Conservation (phyloP, 2,329 filamentous ascomycete species). For the Diplodia mutila region DNA sequence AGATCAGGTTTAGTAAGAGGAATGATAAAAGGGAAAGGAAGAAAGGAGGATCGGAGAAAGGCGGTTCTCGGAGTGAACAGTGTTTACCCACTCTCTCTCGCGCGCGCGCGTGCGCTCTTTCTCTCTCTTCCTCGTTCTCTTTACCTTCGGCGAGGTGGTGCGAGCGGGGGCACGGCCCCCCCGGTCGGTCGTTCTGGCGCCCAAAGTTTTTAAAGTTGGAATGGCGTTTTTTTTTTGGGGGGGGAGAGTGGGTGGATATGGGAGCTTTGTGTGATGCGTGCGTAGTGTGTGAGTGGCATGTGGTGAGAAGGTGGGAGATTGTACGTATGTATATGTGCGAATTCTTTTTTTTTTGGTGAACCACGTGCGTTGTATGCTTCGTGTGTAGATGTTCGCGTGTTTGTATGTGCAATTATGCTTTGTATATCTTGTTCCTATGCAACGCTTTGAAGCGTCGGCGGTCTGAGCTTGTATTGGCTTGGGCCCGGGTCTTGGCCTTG, state of each 20-base stretch:
- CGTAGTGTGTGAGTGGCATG: not conserved
- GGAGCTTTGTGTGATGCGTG: not conserved
- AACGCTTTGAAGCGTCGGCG: not conserved
- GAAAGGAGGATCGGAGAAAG: not conserved
- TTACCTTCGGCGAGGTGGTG: not conserved
- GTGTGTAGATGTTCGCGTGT: not conserved
- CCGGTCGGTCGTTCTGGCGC: not conserved
- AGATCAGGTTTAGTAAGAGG: not conserved
- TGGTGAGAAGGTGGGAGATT: not conserved
- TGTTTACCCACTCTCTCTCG: not conserved
- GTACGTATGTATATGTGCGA: not conserved
- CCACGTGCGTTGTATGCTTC: not conserved
- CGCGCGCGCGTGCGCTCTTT: too few species aligned
- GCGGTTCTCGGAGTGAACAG: not conserved
- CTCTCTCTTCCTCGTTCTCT: not conserved
- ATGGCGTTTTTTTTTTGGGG: not conserved
- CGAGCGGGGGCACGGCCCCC: not conserved
- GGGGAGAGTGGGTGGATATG: not conserved
- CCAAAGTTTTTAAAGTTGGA: not conserved
- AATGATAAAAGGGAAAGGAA: not conserved
- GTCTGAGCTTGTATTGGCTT: conserved; percentile 16
- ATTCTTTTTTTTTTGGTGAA: not conserved
- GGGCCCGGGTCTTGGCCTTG: not conserved
- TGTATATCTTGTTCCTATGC: not conserved
- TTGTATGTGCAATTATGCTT: not conserved